Conservation (phyloP, 345 rosid genomes). For the Pistacia vera region DNA sequence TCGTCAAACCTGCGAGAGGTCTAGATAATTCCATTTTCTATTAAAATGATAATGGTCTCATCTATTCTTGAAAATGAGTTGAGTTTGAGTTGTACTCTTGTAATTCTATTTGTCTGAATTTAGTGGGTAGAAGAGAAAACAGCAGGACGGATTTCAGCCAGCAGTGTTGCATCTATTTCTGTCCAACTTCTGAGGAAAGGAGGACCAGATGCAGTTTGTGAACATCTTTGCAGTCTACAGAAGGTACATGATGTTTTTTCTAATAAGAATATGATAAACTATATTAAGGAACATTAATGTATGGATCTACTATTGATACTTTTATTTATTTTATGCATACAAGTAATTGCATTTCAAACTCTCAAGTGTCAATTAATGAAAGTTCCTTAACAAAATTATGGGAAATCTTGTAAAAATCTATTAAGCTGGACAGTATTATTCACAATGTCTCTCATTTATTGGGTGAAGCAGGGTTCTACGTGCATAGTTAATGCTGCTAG, state of each 20-base stretch:
- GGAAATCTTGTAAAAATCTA: background rate
- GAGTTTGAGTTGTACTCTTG: constrained; percentile 17
- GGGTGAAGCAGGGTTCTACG: constrained; percentile 64
- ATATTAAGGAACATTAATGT: no score
- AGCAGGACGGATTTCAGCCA: constrained; percentile 61
- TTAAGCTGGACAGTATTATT: constrained; percentile 1
- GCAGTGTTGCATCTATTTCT: constrained; percentile 72
- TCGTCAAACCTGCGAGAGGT: constrained; percentile 94
- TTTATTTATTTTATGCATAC: background rate
- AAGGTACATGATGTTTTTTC: constrained; percentile 48
- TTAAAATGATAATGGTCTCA: constrained; percentile 3
- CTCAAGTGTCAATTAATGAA: background rate
- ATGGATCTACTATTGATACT: no score
- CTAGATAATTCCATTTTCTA: constrained; percentile 16
- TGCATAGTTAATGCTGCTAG: constrained; percentile 96
- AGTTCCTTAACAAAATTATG: background rate
- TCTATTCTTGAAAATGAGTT: constrained; percentile 4
- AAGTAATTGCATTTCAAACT: background rate
- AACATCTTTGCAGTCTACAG: constrained; percentile 65
- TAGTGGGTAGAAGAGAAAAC: constrained; percentile 99
- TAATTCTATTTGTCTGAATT: constrained; percentile 21
- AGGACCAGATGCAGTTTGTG: constrained; percentile 91
- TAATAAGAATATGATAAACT: no score
- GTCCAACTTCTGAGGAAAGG: constrained; percentile 82
- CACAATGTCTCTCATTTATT: constrained; percentile 25